Base-by-base conservation (phyloP, 148 eudicot species). In the Vaccinium vitisidaea region DNA sequence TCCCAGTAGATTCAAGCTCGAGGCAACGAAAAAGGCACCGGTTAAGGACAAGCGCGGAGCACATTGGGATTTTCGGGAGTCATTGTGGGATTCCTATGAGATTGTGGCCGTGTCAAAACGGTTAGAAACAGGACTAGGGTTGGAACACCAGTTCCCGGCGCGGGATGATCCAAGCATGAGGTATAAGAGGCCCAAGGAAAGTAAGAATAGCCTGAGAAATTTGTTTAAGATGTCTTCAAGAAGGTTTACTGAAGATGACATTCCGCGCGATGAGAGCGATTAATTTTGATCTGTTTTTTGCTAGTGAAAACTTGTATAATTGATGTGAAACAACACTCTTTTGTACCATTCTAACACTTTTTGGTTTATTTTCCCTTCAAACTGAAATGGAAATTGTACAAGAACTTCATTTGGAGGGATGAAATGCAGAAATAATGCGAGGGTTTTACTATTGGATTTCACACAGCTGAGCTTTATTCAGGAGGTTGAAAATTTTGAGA, bases 71-170 rank as follows among this genome's bases (percentile, higher is more conserved):
- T 96, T 96, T 75, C 77, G 85, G 18, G 91, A 93, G 50, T 93
- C 99, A 0, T 86, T 97, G 1, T 93, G 92, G 98, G 99, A 97
- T 77, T 87, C 98, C 10, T 95, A 92, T 48, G 99, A 97, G 87
- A 90, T 97, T 50, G 91, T 94, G 74, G 76, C 94, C 1, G 89
- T 95, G 76, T 94, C 98, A 0, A 97, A 88, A 77, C 93, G 77
- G 80, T 73, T 97, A 65, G 98, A 97, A 46, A 71, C 83, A 0
- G 92, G 94, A n/a, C 65, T 97, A 23, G 86, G 89, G 7, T 84
- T 94, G 84, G 92, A 90, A 8, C 54, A 84, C 58, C 86, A 87
- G 63, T 85, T 84, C 69, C 74, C 75, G 1, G 87, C n/a, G 27
- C 56, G 27, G 89, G 85, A 84, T 81, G 83, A 86, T 59, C 75